A percentile compares a stretch with the other conserved stretches of the same genome.
These are phyloP conservation scores for Protomyces macrosporus DNA, from an alignment of 1,139 yeast genomes.

Conservation along the genomic window DNA sequence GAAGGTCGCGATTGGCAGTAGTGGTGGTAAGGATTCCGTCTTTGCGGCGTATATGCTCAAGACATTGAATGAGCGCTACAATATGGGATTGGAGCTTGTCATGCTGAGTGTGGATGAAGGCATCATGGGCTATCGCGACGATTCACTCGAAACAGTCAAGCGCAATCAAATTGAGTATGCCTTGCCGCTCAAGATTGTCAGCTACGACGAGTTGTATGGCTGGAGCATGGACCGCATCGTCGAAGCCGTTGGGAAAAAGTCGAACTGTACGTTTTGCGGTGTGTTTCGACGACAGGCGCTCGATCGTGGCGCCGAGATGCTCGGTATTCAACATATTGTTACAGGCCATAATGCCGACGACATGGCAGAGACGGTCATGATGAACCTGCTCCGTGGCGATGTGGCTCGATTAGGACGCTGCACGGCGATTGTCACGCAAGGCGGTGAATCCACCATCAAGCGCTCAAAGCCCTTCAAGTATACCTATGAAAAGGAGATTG, in stretches of 20 bases:
- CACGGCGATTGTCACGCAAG: slow-evolving; percentile 76
- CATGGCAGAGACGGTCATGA: slow-evolving; percentile 95
- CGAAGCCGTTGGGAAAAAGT: slow-evolving; percentile 86
- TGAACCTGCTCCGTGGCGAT: slow-evolving; percentile 92
- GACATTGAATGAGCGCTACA: slow-evolving; percentile 76
- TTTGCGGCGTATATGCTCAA: slow-evolving; percentile 86
- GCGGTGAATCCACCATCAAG: slow-evolving; percentile 52
- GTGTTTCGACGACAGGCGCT: slow-evolving; percentile 93
- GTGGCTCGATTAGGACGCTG: slow-evolving; percentile 86
- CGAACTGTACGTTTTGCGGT: slow-evolving; percentile 97
- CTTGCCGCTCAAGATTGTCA: slow-evolving; percentile 82
- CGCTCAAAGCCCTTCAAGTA: slow-evolving; percentile 95
- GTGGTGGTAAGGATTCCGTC: slow-evolving; percentile 98
- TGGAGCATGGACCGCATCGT: slow-evolving; percentile 99
- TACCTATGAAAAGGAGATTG: slow-evolving; percentile 95
- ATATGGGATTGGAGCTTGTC: slow-evolving; percentile 78
- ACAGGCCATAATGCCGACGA: slow-evolving; percentile 99
- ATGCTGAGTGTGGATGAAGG: slow-evolving; percentile 93
- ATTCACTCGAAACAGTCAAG: slow-evolving; percentile 91
- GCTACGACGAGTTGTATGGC: slow-evolving; percentile 76
- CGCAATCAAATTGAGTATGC: slow-evolving; percentile 83
- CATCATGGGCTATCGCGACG: slow-evolving; percentile 93
- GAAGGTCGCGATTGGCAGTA: slow-evolving; percentile 91
- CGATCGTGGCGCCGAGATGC: slow-evolving; percentile 90
- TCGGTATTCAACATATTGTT: slow-evolving; percentile 82